Percentiles rank a stretch among this genome's conserved stretches.
Conservation (phyloP, 139 green algal species). For the Micromonas pusilla region DNA sequence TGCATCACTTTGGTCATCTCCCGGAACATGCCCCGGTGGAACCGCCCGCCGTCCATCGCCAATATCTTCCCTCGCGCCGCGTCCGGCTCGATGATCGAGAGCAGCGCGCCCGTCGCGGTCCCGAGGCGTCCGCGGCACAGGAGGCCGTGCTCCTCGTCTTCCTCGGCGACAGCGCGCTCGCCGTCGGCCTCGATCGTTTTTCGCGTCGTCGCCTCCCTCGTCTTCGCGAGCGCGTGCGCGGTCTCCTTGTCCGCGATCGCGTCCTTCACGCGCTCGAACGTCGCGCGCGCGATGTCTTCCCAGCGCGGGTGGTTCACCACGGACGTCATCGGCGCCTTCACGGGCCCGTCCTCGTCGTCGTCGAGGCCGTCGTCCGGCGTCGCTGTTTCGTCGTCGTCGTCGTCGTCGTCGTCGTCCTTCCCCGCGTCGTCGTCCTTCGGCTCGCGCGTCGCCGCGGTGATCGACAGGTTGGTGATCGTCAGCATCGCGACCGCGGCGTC, state of each 20-base stretch:
- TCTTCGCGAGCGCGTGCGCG: too few relatives aligned
- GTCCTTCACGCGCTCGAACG: too few relatives aligned
- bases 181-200: background rate
- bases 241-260: too few relatives aligned
- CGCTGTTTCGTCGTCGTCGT: too few relatives aligned
- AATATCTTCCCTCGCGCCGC: background rate
- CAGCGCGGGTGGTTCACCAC: too few relatives aligned
- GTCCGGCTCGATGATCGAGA: background rate
- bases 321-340: too few relatives aligned
- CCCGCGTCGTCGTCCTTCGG: background rate
- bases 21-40: background rate
- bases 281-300: too few relatives aligned
- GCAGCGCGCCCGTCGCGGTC: background rate
- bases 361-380: too few relatives aligned
- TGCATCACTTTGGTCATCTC: background rate
- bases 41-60: background rate
- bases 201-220: too few relatives aligned
- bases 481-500: background rate
- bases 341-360: too few relatives aligned
- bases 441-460: background rate
- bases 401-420: too few relatives aligned
- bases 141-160: background rate
- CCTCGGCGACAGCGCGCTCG: background rate
- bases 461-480: background rate
- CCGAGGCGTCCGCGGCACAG: background rate